phyloP scores from a whole-genome alignment of 2,329 filamentous ascomycete species.

The Graphium sp. region DNA sequence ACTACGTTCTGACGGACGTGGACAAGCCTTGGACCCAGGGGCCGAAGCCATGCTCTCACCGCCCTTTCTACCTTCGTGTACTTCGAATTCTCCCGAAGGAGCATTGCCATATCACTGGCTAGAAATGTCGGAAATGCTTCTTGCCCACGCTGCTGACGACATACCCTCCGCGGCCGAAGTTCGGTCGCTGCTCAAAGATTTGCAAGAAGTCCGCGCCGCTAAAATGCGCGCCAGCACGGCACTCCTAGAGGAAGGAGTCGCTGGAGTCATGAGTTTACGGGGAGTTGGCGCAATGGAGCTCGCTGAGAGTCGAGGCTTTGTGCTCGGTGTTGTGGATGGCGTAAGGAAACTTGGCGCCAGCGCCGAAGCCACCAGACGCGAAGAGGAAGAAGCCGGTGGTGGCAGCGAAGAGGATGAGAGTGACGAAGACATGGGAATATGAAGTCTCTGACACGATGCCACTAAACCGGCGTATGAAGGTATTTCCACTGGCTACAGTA shows the following conservation, averaged over 20 bases:
- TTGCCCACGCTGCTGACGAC: constrained; percentile 75
- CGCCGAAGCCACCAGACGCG: constrained; percentile 58
- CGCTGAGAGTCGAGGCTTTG: constrained; percentile 69
- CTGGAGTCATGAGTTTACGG: constrained; percentile 48
- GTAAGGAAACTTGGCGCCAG: constrained; percentile 70
- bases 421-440: constrained; percentile 30
- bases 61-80: constrained; percentile 66
- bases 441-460: too few species aligned
- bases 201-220: constrained; percentile 75
- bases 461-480: too few species aligned
- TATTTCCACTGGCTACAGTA: too few species aligned
- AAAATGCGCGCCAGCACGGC: constrained; percentile 69
- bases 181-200: constrained; percentile 57
- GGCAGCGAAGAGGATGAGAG: constrained; percentile 44
- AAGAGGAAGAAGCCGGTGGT: constrained; percentile 50
- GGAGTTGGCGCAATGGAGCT: constrained; percentile 91
- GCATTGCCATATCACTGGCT: constrained; percentile 90
- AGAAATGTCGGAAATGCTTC: constrained; percentile 72
- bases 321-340: constrained; percentile 74
- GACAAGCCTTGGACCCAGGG: constrained; percentile 8
- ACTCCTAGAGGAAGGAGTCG: constrained; percentile 52
- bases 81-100: constrained; percentile 47
- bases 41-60: constrained; percentile 32
- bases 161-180: constrained; percentile 58
- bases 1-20: constrained; percentile 26